These are phyloP conservation scores for Metschnikowia colocasiae DNA, from an alignment of 805 yeast genomes.

Conservation along the genomic window DNA sequence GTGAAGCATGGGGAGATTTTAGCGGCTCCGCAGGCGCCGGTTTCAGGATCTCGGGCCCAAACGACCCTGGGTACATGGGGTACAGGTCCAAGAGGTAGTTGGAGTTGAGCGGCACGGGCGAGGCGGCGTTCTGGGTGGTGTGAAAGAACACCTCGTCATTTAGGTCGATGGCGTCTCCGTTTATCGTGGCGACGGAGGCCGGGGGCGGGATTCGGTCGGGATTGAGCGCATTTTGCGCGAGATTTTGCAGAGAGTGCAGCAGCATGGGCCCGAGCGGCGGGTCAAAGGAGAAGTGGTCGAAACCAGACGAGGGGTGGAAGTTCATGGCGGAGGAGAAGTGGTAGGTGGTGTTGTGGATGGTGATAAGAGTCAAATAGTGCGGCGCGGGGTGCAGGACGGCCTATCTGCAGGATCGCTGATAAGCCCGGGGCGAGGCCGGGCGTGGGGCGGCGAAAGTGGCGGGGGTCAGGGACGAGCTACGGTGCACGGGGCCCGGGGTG, in stretches of 20 bases:
- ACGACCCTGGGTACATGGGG: not conserved
- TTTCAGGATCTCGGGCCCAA: not conserved
- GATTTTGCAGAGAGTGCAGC: not conserved
- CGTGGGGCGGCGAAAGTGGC: no score
- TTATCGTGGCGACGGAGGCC: slow-evolving; percentile 14
- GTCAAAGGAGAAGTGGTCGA: not conserved
- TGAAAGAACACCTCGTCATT: slow-evolving; percentile 27
- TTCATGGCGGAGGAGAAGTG: not conserved
- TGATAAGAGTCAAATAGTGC: slow-evolving; percentile 2
- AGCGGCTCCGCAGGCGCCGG: not conserved
- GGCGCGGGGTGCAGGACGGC: slow-evolving; percentile 1
- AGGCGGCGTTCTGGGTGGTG: slow-evolving; percentile 1
- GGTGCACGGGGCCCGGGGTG: no score
- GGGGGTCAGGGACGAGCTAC: no score
- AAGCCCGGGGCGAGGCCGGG: not conserved
- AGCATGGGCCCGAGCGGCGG: not conserved
- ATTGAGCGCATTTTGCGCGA: slow-evolving; percentile 10
- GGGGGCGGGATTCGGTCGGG: slow-evolving; percentile 19
- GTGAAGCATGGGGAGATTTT: not conserved
- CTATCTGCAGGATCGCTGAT: not conserved
- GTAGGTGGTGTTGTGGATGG: slow-evolving; percentile 1
- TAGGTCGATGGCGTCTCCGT: slow-evolving; percentile 20
- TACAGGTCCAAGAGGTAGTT: slow-evolving; percentile 4
- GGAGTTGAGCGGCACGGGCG: not conserved
- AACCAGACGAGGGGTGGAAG: slow-evolving; percentile 1